Base-by-base conservation (phyloP, 1,284 basidiomycete species). In the Pulveroboletus sp. region DNA sequence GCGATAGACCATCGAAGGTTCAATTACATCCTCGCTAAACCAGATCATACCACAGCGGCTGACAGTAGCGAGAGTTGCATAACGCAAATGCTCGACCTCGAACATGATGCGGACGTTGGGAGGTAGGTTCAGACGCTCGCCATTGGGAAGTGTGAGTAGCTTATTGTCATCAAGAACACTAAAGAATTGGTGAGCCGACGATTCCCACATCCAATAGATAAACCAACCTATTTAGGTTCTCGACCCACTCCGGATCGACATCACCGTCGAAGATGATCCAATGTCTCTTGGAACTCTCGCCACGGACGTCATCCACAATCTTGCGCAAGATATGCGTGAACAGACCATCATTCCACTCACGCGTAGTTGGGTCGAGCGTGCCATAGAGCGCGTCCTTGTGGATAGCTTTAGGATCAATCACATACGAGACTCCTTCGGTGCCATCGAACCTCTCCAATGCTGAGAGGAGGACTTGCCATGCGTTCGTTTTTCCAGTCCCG, bases 11-110 rank as follows among this genome's bases (percentile, higher is more conserved):
- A 99, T 98, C 5, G 82, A 77, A 4, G 94, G 87, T 61, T 92
- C 87, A 31, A 99, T 87, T 47, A 96, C 89, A 61, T 98, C 95
- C 59, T 98, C 94, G 71, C 94, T 98, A 78, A 99, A 99, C 97
- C 97, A 99, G 67, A 99, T 96, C 97, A 99, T 99, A 73, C 97
- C 97, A 72, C 97, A 99, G 55, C 97, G 96, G 84, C 94, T 97
- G 78, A 99, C 98, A 17, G 97, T 99, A 10, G 97, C 97, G 46
- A 94, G 85, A 2, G 98, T 99, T 0, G 97, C 98, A 72, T 97
- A 99, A 67, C 89, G 92, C 64, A 99, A 84, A 73, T 96, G 94
- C 74, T 99, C 98, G 55, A 99, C 98, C 74, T 99, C 97, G 71
- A 99, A 99, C 94, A 99, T 96, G 75, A 99, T 96, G 58, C 97